These are phyloP conservation scores for Carex arenaria DNA, from an alignment of 202 grass and related monocot species.

Conservation along the genomic window DNA sequence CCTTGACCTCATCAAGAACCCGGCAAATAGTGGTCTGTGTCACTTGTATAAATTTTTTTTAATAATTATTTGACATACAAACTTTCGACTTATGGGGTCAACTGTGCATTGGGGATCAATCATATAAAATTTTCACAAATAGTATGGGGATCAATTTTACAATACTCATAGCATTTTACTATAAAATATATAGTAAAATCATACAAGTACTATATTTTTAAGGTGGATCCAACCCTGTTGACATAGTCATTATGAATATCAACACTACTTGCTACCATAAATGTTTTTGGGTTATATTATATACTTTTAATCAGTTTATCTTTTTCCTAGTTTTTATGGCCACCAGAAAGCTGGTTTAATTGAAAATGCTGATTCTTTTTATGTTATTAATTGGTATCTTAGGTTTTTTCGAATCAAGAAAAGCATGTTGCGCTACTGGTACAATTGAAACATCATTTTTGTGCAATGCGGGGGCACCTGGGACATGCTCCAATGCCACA, in stretches of 20 bases:
- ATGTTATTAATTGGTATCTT: not conserved
- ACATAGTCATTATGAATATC: not conserved
- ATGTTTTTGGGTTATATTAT: not conserved
- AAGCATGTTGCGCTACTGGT: constrained; percentile 41
- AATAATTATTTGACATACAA: not conserved
- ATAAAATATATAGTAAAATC: no score
- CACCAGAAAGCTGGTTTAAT: not conserved
- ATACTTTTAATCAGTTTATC: not conserved
- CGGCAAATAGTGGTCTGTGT: constrained; percentile 13
- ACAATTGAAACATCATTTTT: constrained; percentile 46
- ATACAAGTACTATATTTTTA: no score
- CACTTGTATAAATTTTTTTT: not conserved
- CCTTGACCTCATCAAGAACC: constrained; percentile 28
- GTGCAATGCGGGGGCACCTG: constrained; percentile 30
- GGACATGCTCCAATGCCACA: constrained; percentile 41
- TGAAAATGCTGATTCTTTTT: not conserved
- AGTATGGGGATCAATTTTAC: no score
- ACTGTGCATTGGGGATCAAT: no score
- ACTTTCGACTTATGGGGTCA: no score
- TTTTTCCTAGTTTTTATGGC: not conserved
- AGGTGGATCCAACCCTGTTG: no score
- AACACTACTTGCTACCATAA: not conserved
- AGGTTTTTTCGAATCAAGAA: constrained; percentile 48
- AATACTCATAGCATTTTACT: no score
- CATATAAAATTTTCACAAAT: no score